phyloP scores from a whole-genome alignment of 2,329 filamentous ascomycete species.

The Colletotrichum brevisporum region DNA sequence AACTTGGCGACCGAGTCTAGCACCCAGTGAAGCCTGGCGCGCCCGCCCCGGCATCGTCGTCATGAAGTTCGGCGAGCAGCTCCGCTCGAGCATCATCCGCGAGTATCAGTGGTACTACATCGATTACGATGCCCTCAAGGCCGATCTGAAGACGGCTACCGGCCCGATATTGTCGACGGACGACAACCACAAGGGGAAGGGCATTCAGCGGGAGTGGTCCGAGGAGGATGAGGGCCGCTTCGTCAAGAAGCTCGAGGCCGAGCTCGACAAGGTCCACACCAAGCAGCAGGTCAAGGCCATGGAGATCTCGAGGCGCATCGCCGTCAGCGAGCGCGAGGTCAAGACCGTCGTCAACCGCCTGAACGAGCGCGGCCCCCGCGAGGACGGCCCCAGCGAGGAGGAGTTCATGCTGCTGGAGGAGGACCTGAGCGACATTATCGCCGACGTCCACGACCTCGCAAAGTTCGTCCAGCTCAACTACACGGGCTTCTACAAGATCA shows the following conservation, averaged over 20 bases:
- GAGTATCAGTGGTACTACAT: constrained; percentile 99
- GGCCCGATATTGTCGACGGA: constrained; percentile 53
- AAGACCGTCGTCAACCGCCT: constrained; percentile 85
- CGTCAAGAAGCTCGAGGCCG: constrained; percentile 86
- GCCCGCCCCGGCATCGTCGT: constrained; percentile 67
- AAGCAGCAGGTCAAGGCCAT: constrained; percentile 98
- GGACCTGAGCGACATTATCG: constrained; percentile 96
- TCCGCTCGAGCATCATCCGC: constrained; percentile 94
- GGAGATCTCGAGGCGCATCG: constrained; percentile 93
- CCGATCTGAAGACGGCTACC: constrained; percentile 82
- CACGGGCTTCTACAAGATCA: constrained; percentile 99
- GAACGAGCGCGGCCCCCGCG: constrained; percentile 71
- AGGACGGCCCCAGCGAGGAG: constrained; percentile 81
- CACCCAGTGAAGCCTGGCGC: constrained; percentile 47
- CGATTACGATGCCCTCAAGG: constrained; percentile 94
- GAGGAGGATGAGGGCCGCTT: constrained; percentile 94
- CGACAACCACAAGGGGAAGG: constrained; percentile 48
- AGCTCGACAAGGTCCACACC: constrained; percentile 97
- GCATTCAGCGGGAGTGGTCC: constrained; percentile 76
- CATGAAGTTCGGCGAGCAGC: constrained; percentile 95
- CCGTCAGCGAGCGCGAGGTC: constrained; percentile 89
- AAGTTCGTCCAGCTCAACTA: constrained; percentile 99
- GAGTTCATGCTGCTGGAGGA: constrained; percentile 96
- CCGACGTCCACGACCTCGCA: constrained; percentile 96
- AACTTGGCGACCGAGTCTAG: constrained; percentile 56